Base-by-base conservation (phyloP, 2,329 filamentous ascomycete genomes). In the Cercospora beticola region DNA sequence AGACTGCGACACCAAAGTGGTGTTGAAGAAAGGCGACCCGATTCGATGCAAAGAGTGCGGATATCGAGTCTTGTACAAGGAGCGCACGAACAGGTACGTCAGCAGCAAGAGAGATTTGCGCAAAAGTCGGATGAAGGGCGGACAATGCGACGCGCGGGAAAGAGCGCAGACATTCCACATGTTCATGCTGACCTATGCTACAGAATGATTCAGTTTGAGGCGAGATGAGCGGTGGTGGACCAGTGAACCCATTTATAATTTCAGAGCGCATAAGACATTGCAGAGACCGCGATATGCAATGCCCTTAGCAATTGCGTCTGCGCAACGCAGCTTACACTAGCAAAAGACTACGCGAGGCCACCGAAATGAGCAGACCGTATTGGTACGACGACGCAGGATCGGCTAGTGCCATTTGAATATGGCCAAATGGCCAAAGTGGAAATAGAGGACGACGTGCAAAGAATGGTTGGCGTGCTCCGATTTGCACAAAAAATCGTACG, bases 151-250 rank as follows among this genome's bases (percentile, higher is more conserved):
- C 16, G 5, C 56, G 54, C 2, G 54, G 21, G 23, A 30, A 18
- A 59, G 16, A 36, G 30, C n/a, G 14, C 18, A 28, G 28, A 36
- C 5, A 40, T 40, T 40, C 36, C 5, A 26, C 10, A 1, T 23
- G 8, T 33, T 36, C n/a, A 21, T 21, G 46, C 43, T 63, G 49
- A 70, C 70, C 64, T 73, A 46, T 36, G 28, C 18, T 21, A 31
- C n/a, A 97, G 94, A 78, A 97, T 98, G 94, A 94, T 98, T 62
- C 95, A 99, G 83, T 98, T 99, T 78, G 94, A 99, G 85, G 95
- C 95, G 62, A 88, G 94, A 82, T 98, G 73, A 74, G 52, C 12
- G n/a, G 52, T 23, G 36, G 21, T 9, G 5, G 9, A n/a, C 52
- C 5, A 9, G 30, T 28, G 6, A 10, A 54, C 8, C 5, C 28